Evolutionary conservation across 495 filamentous ascomycete genomes (phyloP), one percentile per base, ranked within the genome.

Genomic region (Hypoxylon rickii): DNA sequence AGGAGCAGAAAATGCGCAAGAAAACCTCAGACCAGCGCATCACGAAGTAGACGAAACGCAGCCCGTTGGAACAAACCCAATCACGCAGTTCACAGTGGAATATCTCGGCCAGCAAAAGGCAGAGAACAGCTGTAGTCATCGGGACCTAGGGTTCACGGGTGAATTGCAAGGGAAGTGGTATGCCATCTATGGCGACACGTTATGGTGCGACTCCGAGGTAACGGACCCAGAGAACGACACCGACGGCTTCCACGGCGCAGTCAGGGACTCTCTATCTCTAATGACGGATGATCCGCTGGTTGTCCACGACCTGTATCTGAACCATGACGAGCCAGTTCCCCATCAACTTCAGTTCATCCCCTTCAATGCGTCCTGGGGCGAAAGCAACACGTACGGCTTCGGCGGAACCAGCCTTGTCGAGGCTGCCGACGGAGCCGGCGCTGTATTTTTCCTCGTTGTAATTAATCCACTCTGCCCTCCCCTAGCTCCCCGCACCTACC

Each of bases 111-210:
- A 61, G 50, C 73, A 76, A 36, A 51, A 37, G 12, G 58, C 70
- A 21, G 52, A 51, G 32, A 75, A 75, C 51, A 73, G 65, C 61
- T 72, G 68, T 61, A 65, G 59, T 22, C 62, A 66, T 26, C 69
- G 73, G 13, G 73, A 74, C 46, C 63, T 75, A n/a, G 73, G 73
- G 17, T 76, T 74, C 60, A 66, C 73, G 0, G 73, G 71, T 10
- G 37, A 63, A n/a, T 32, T 76, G 1, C 50, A 55, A 1, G 64
- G 71, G 2, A 62, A 65, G 43, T 75, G 71, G 71, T 75, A 73
- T 36, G 63, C 66, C 29, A 38, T 75, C 10, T 75, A 52, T 16
- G 73, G 67, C 10, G 73, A 75, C 48, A 72, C 71, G 6, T 45
- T 69, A 8, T 75, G 69, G 67, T 70, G 70, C 44, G 59, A 57